Percentiles rank a stretch among this genome's conserved stretches.
These are phyloP conservation scores for Stachybotrys chlorohalonatus DNA, from an alignment of 2,329 filamentous ascomycete genomes.

Conservation along the genomic window DNA sequence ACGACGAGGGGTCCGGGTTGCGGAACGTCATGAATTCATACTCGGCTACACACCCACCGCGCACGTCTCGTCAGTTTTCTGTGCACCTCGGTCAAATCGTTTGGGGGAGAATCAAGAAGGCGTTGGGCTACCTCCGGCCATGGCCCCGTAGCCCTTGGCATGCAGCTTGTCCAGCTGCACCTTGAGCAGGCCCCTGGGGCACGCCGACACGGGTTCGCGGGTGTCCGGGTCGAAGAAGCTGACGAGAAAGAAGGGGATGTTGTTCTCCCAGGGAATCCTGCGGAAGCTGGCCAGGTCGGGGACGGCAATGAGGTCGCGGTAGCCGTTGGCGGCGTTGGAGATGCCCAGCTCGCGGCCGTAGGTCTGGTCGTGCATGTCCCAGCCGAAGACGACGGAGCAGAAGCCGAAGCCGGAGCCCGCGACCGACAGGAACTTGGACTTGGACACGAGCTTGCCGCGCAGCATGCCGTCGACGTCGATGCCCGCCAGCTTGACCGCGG, in stretches of 20 bases:
- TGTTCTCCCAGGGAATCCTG: conserved; percentile 83
- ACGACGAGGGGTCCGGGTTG: conserved; percentile 46
- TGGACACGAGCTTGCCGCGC: conserved; percentile 83
- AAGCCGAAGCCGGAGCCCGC: conserved; percentile 80
- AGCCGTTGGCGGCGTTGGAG: conserved; percentile 86
- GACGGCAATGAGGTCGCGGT: conserved; percentile 74
- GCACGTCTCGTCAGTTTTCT: background rate
- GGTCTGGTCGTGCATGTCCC: conserved; percentile 94
- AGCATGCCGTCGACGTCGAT: conserved; percentile 81
- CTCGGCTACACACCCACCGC: conserved; percentile 50
- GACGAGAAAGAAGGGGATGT: conserved; percentile 78
- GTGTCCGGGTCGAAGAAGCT: conserved; percentile 79
- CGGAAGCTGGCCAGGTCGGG: conserved; percentile 71
- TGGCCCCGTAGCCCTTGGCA: conserved; percentile 63
- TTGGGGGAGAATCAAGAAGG: background rate
- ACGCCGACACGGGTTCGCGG: conserved; percentile 61
- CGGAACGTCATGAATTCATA: conserved; percentile 94
- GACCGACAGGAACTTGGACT: conserved; percentile 84
- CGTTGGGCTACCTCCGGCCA: conserved; percentile 69
- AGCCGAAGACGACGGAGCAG: conserved; percentile 89
- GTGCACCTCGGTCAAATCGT: background rate
- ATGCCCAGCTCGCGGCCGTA: conserved; percentile 79
- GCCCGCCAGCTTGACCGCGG: conserved; percentile 78
- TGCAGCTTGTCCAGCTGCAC: conserved; percentile 58
- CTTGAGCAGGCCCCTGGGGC: conserved; percentile 68